Evolutionary conservation across 192 early-diverging fungal genomes (phyloP).

Genomic region (Podochytrium sp.): DNA sequence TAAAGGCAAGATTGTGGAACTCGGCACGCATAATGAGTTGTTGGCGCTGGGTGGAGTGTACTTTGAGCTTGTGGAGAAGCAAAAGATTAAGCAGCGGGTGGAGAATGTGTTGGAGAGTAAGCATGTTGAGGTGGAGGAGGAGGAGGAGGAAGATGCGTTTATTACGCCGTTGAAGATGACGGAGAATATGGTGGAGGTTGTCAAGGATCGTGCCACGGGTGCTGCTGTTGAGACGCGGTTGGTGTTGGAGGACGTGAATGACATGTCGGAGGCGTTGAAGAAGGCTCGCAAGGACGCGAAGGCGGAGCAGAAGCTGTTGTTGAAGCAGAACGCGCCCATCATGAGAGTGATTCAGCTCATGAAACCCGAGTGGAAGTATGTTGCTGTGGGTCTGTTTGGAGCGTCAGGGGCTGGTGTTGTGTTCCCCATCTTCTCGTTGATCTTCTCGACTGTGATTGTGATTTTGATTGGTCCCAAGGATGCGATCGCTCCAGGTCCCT

Average conservation of each 20-base stretch:
- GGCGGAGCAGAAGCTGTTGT: not conserved
- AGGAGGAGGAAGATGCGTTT: not conserved
- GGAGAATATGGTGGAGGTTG: not conserved
- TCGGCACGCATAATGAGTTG: conserved; percentile 83
- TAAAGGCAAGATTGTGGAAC: conserved; percentile 61
- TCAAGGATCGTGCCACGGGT: conserved; percentile 20
- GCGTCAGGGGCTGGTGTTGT: conserved; percentile 25
- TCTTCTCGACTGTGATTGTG: conserved; percentile 26
- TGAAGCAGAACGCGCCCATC: conserved; percentile 59
- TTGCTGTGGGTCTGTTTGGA: conserved; percentile 23
- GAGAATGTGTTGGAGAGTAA: conserved; percentile 7
- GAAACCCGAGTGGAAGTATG: conserved; percentile 54
- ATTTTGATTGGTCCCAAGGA: conserved; percentile 45
- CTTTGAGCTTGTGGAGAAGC: conserved; percentile 68
- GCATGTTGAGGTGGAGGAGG: not conserved
- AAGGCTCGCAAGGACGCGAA: not conserved
- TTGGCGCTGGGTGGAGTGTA: conserved; percentile 60
- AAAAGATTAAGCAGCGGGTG: conserved; percentile 52
- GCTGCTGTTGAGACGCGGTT: conserved; percentile 19
- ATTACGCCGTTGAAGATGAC: not conserved
- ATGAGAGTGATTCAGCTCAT: conserved; percentile 53
- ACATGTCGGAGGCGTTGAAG: not conserved
- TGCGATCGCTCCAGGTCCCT: conserved; percentile 34
- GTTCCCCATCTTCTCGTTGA: conserved; percentile 24
- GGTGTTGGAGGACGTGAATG: conserved; percentile 9